Evolutionary conservation across 805 yeast genomes (phyloP), one percentile per base, ranked within the genome.

Genomic region (Lipomyces kockii): DNA sequence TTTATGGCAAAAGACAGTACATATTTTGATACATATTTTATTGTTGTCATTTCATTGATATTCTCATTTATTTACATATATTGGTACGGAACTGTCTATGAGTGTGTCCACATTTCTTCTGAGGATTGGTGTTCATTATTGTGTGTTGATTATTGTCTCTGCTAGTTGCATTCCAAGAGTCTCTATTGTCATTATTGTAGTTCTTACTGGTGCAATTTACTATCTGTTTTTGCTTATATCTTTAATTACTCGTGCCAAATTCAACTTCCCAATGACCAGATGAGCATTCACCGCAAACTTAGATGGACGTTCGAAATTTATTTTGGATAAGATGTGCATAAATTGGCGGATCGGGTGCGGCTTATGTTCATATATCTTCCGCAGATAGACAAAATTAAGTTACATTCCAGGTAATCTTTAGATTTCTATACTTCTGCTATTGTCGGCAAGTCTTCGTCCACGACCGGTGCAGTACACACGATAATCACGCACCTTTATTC

Each of bases 1-100:
- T 7, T 43, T 43, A 43, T 43, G 49, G 22, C 49, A 43, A 43
- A 43, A 43, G 49, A 43, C 49, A 37, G 49, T 43, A 43, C 49
- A 43, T 43, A 17, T 43, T 43, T 43, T 43, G 49, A 43, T 43
- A 43, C 49, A 43, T 43, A n/a, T n/a, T 43, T 43, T 43, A 43
- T 17, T 43, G 39, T 43, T 43, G 49, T 43, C 49, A 43, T 43
- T 43, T 43, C 20, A 43, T 43, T 17, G 49, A 43, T 43, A 43
- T 43, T 43, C n/a, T 43, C 8, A 17, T 43, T 17, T 43, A 43
- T 17, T 43, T 43, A 43, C 49, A 17, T 43, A 43, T 43, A 43
- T 43, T 43, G 49, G 49, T 43, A 43, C 12, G 49, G 22, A n/a
- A n/a, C 49, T 43, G 49, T 43, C 49, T n/a, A 37, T 17, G 22